Evolutionary conservation across 2,329 filamentous ascomycete species (phyloP), one percentile per base, ranked within the genome.

Genomic region (Bimuria novae-zelandiae): DNA sequence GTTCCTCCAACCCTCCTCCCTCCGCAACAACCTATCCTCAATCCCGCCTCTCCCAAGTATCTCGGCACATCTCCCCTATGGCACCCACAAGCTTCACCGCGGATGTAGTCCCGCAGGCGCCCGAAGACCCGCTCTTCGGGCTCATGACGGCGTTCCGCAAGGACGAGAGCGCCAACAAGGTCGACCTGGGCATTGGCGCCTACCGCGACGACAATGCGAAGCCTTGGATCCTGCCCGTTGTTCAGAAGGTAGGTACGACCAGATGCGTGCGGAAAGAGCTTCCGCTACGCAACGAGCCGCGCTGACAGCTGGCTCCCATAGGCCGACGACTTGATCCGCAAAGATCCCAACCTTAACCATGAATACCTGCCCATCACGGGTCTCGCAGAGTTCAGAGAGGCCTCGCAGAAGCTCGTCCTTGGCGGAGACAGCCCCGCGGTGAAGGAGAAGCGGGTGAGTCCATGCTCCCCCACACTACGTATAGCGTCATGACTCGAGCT

Each of bases 331-430:
- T 86, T 91, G 68, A 84, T 97, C 63, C 89, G 87, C 75, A 88
- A 89, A 72, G 92, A 97, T 77, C 92, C 93, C 71, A 84, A 90
- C 55, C 82, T 96, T 67, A 96, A 99, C 80, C 93, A 99, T 81
- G 94, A 99, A 83, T 99, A 99, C 78, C 90, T 95, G 55, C 93
- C 94, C 54, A 99, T 99, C 74, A 89, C 92, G 58, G 94, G 94
- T 70, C 83, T 97, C 54, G 78, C 87, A 51, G 83, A 88, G 59
- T 95, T 97, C 79, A 97, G 91, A 54, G 83, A 85, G 64, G 95
- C 94, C 71, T 92, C 94, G 21, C 90, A 93, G 73, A 92, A 94
- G 79, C 83, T 97, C 65, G 89, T 97, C 55, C 83, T 97, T 27
- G 92, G 94, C 46, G 75, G 76, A 35, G 84, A 89, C 64, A 95